Evolutionary conservation across 2,329 filamentous ascomycete species (phyloP), one percentile per base, ranked within the genome.

Genomic region (Cyclaneusma minus): DNA sequence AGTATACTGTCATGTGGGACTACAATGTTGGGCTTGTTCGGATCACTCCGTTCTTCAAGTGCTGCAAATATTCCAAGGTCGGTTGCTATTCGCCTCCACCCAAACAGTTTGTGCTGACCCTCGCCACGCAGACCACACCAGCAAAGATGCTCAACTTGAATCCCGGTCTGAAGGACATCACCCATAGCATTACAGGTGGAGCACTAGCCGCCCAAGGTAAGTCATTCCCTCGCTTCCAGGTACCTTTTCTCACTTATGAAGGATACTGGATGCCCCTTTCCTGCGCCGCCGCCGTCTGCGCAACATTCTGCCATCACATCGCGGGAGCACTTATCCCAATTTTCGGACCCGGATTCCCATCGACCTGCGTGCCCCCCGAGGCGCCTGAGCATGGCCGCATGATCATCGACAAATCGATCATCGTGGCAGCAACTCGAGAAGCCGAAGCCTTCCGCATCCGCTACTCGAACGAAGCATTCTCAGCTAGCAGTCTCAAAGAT

Each of bases 261-360:
- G 84, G 89, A 17, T 98, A 95, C 52, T 98, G 89, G 89, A 83
- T 95, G 68, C 87, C 87, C 3, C 95, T 75, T 42, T 57, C 69
- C 20, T 91, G 84, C 38, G 89, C 89, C 24, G 78, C 68, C 51
- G 84, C 83, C 7, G 60, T 98, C 27, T 91, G 85, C 42, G 68
- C 81, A 4, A 94, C 81, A 1, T 95, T 95, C 49, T 95, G 87
- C 54, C 72, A 75, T 48, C 58, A 67, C 18, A 91, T 98, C 34
- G 75, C 87, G 9, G 75, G 75, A 31, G 85, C 80, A 0, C 56
- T 98, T 29, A 89, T 89, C 6, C 89, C 89, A 4, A 62, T 98
- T 32, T 98, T 98, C 48, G 89, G 89, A 0, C 66, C 72, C 8
- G 64, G 71, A 21, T 98, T 98, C 47, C 74, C 82, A 3, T 58